Conservation (phyloP, 75 land plant genomes). For the Cryptomeria japonica region DNA sequence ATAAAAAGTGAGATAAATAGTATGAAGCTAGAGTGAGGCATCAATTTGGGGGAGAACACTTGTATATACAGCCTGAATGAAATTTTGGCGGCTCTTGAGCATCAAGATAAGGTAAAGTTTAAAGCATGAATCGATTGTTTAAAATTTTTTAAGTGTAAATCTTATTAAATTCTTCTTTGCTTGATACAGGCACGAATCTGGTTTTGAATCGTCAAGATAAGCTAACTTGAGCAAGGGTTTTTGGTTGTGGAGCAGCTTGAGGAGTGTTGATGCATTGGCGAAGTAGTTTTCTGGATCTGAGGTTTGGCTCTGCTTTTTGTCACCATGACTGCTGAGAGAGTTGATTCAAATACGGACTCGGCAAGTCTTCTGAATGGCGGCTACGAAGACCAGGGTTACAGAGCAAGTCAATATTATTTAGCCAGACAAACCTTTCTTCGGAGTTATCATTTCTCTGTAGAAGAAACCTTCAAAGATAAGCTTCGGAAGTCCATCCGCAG, state of each 20-base stretch:
- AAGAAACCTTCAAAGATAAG: slow-evolving; percentile 7
- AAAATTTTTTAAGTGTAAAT: neutral
- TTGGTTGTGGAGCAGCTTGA: neutral
- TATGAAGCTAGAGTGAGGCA: neutral
- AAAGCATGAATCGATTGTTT: neutral
- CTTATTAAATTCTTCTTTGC: neutral
- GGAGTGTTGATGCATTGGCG: neutral
- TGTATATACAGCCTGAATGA: neutral
- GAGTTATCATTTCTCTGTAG: neutral
- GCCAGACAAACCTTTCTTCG: slow-evolving; percentile 8
- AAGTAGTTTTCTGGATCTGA: neutral
- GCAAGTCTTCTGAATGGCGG: neutral
- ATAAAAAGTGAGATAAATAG: neutral
- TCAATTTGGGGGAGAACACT: neutral
- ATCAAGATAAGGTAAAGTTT: neutral
- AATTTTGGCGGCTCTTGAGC: neutral
- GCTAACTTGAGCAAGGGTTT: neutral
- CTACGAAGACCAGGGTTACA: neutral
- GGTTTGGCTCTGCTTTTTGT: neutral
- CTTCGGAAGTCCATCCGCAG: neutral
- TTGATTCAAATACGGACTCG: neutral
- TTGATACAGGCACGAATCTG: neutral
- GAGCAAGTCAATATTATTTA: neutral
- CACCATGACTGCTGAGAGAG: neutral
- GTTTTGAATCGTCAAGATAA: neutral